phyloP scores from a whole-genome alignment of 345 rosid species.

The Hibiscus mutabilis region DNA sequence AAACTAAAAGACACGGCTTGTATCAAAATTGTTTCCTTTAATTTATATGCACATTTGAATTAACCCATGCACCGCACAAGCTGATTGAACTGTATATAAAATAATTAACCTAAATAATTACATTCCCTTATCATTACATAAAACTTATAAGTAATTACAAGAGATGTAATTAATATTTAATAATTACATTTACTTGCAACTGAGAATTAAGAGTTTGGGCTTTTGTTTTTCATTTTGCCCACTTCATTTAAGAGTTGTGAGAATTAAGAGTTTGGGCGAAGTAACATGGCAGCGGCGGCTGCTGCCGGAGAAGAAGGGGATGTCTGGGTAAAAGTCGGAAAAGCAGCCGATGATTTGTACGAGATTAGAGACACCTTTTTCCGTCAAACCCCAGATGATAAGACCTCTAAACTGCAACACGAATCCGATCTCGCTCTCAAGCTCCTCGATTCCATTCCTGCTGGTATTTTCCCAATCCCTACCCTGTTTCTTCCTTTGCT shows the following conservation, averaged over 20 bases:
- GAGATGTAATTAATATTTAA: too few species aligned
- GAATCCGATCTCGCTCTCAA: slow-evolving; percentile 49
- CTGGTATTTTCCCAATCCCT: slow-evolving; percentile 24
- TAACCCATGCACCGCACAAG: too few species aligned
- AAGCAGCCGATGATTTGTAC: slow-evolving; percentile 47
- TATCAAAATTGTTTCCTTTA: too few species aligned
- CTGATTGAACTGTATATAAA: too few species aligned
- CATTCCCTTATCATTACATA: too few species aligned
- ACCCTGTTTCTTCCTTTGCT: background rate
- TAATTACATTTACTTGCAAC: too few species aligned
- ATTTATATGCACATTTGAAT: too few species aligned
- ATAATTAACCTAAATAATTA: too few species aligned
- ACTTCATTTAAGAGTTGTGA: too few species aligned
- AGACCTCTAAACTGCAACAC: slow-evolving; percentile 34
- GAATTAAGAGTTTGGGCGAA: background rate
- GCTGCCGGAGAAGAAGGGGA: slow-evolving; percentile 19
- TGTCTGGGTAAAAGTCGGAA: slow-evolving; percentile 28
- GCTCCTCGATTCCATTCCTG: slow-evolving; percentile 58
- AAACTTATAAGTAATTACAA: too few species aligned
- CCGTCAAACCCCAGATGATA: slow-evolving; percentile 48
- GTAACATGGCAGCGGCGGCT: slow-evolving; percentile 2
- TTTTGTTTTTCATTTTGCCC: background rate
- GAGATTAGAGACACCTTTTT: slow-evolving; percentile 49
- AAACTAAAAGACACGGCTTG: too few species aligned
- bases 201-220: background rate